Base-by-base conservation (phyloP, 768 basidiomycete species). In the Cystobasidium tubakii region DNA sequence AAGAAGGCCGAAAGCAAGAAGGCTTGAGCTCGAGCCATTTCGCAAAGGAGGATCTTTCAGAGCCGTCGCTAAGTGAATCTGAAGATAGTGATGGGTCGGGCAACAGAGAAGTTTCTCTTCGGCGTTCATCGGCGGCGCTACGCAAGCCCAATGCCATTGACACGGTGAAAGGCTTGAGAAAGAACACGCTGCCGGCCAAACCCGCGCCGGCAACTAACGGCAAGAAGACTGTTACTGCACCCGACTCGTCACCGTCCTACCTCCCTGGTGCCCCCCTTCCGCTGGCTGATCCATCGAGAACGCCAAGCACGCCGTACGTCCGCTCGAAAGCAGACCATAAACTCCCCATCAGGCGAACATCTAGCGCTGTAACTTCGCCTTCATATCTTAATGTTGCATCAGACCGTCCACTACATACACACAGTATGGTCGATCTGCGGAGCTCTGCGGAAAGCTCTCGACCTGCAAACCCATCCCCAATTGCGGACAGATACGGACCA, bases 1-100 rank as follows among this genome's bases (percentile, higher is more conserved):
- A 92, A 76, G 95, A 98, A 82, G 94, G 94, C 0, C 85, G 65
- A 88, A 89, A 74, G 88, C 89, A 76, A 13, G 29, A 34, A 60
- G 21, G 57, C 2, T 23, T 23, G 17, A 31, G 9, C 4, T 65
- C 31, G 15, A 39, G 23, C 15, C 4, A 44, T 19, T 36, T 19
- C 23, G 39, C 25, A 6, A 12, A 21, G 19, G 6, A 44, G 34
- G 39, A 27, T 39, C 25, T 33, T 3, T 36, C 23, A 2, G 63
- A 39, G 7, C 13, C 63, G 33, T 39, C 63, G 21, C 3, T 50
- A 19, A 50, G 46, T 21, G 46, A 50, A 9, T 50, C 46, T 17
- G 46, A 50, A n/a, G 46, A n/a, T 19, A 21, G 46, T 21, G 46
- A 50, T 12, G 21, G 9, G 7, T 15, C 15, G 6, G 57, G 15